phyloP scores from a whole-genome alignment of 1,139 yeast species.

The Blastobotrys niveus region DNA sequence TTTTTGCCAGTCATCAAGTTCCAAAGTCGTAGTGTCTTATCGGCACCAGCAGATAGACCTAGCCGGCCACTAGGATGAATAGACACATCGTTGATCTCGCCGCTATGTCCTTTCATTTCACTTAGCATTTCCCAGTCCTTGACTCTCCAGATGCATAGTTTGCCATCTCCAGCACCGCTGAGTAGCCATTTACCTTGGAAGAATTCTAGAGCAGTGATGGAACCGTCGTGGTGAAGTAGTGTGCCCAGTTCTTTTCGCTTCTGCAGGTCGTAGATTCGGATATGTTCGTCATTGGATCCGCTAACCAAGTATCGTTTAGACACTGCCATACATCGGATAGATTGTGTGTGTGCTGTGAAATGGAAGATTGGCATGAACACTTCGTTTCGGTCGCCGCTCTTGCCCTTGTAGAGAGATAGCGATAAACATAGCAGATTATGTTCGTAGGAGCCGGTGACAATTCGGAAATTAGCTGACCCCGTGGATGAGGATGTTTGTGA shows the following conservation, averaged over 20 bases:
- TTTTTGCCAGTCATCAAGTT: conserved; percentile 96
- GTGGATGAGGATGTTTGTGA: too few species aligned
- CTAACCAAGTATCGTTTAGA: conserved; percentile 84
- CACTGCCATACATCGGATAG: conserved; percentile 77
- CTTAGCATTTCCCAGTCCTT: conserved; percentile 96
- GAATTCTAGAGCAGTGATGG: conserved; percentile 70
- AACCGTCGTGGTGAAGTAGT: conserved; percentile 82
- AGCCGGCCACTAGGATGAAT: conserved; percentile 92
- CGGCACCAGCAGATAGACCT: conserved; percentile 84
- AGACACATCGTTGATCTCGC: conserved; percentile 64
- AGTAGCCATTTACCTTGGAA: conserved; percentile 71
- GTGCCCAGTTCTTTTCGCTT: conserved; percentile 93
- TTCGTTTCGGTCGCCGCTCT: conserved; percentile 36
- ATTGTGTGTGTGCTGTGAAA: conserved; percentile 87
- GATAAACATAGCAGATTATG: conserved; percentile 86
- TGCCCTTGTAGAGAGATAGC: conserved; percentile 43
- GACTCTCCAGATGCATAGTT: conserved; percentile 86
- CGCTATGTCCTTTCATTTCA: conserved; percentile 74
- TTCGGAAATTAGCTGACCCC: too few species aligned
- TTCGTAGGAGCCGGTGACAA: conserved; percentile 92
- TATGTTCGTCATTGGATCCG: conserved; percentile 95
- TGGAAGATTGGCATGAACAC: conserved; percentile 91
- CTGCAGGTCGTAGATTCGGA: conserved; percentile 87
- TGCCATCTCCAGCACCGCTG: conserved; percentile 89
- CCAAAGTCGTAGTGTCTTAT: conserved; percentile 82